Evolutionary conservation across 306 rosid genomes (phyloP).

Genomic region (Dryas octopetala): DNA sequence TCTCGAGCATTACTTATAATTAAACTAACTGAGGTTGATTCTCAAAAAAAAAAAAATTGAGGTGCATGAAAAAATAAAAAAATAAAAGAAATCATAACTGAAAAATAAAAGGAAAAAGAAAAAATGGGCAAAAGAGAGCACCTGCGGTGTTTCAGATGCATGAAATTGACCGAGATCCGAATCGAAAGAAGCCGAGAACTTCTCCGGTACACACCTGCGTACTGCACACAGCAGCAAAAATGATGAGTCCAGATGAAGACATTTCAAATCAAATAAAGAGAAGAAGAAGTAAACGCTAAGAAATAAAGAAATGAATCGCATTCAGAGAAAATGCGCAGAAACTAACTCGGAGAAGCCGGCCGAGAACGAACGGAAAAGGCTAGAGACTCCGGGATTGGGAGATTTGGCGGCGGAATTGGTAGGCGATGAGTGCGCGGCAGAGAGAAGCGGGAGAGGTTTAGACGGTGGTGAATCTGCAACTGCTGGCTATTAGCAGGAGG

Average conservation of each 20-base stretch:
- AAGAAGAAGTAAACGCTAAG: background rate
- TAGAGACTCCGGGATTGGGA: slow-evolving; percentile 9
- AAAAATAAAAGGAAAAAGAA: background rate
- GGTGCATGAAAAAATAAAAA: background rate
- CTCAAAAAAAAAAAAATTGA: background rate
- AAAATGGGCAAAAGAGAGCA: background rate
- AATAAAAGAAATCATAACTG: no score
- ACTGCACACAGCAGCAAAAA: slow-evolving; percentile 1
- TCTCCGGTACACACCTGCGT: slow-evolving; percentile 31
- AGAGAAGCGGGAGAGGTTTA: slow-evolving; percentile 11
- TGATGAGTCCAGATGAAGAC: slow-evolving; percentile 3
- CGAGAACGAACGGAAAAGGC: slow-evolving; percentile 16
- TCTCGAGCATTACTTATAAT: no score
- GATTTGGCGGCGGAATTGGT: slow-evolving; percentile 11
- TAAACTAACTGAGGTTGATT: no score
- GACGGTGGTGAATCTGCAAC: slow-evolving; percentile 14
- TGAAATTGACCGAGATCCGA: slow-evolving; percentile 37
- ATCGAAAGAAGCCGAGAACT: slow-evolving; percentile 29
- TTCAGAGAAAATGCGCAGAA: background rate
- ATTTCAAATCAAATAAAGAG: background rate
- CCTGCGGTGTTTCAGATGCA: slow-evolving; percentile 39
- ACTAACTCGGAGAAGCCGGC: slow-evolving; percentile 18
- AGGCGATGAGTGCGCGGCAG: slow-evolving; percentile 7
- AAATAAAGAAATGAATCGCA: background rate
- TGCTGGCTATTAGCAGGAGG: background rate